Evolutionary conservation across 768 basidiomycete genomes (phyloP).

Genomic region (Boletus rubropictus): DNA sequence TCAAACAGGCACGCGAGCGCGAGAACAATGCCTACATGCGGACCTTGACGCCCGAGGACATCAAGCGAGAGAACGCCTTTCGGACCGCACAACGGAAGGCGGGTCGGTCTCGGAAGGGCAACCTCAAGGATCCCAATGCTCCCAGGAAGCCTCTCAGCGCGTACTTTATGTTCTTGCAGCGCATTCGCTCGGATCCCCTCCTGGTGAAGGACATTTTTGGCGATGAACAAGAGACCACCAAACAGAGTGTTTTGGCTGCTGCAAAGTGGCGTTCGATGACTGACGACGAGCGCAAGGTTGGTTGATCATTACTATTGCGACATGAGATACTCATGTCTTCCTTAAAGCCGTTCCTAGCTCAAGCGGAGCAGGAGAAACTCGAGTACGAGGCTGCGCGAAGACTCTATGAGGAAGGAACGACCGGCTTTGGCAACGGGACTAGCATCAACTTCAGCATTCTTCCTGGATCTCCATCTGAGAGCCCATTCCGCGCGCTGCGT

Average conservation of each 20-base stretch:
- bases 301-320: conserved; percentile 16
- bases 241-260: conserved; percentile 90
- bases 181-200: conserved; percentile 72
- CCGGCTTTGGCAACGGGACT: conserved; percentile 55
- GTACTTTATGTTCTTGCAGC: conserved; percentile 92
- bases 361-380: conserved; percentile 93
- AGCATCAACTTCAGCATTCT: conserved; percentile 83
- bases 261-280: conserved; percentile 91
- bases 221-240: conserved; percentile 88
- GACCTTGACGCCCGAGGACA: conserved; percentile 86
- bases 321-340: conserved; percentile 12
- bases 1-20: conserved; percentile 80
- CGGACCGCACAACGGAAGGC: conserved; percentile 90
- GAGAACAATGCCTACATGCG: conserved; percentile 82
- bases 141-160: conserved; percentile 94
- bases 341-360: conserved; percentile 79
- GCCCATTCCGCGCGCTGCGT: conserved; percentile 36
- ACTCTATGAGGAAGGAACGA: conserved; percentile 80
- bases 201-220: conserved; percentile 81
- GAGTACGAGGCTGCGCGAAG: conserved; percentile 84
- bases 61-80: conserved; percentile 89
- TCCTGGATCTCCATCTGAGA: conserved; percentile 55
- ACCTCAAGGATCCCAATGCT: conserved; percentile 95
- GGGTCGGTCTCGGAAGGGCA: conserved; percentile 87
- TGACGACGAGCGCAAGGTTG: conserved; percentile 87